Evolutionary conservation across 2,329 filamentous ascomycete genomes (phyloP).

Genomic region (Clarireedia homoeocarpa): DNA sequence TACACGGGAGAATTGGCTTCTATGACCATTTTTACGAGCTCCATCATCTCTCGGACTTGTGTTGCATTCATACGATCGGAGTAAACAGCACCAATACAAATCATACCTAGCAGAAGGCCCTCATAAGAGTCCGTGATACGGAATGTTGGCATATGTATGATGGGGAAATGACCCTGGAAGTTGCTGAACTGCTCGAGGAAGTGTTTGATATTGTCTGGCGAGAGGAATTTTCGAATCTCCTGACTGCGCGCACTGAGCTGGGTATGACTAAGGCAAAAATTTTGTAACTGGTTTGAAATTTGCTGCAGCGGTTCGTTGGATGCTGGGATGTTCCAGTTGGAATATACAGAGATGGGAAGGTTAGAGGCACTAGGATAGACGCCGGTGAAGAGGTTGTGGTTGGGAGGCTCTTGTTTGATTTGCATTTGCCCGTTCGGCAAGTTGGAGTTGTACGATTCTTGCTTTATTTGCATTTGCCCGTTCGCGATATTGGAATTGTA

Average conservation of each 20-base stretch:
- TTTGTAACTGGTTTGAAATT: conserved; percentile 47
- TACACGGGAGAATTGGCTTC: conserved; percentile 47
- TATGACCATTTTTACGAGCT: conserved; percentile 51
- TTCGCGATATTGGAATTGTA: conserved; percentile 52
- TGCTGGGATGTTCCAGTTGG: conserved; percentile 36
- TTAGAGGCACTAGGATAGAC: conserved; percentile 18
- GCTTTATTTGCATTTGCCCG: conserved; percentile 62
- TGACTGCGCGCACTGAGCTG: conserved; percentile 46
- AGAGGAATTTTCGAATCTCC: conserved; percentile 48
- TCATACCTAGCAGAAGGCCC: conserved; percentile 60
- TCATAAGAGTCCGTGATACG: conserved; percentile 57
- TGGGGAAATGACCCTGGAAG: conserved; percentile 66
- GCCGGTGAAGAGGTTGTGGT: conserved; percentile 46
- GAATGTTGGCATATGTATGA: conserved; percentile 66
- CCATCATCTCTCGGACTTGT: conserved; percentile 61
- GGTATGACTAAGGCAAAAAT: conserved; percentile 50
- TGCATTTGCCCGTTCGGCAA: conserved; percentile 60
- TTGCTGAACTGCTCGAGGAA: conserved; percentile 65
- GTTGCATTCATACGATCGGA: conserved; percentile 52
- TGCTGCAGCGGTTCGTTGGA: conserved; percentile 41
- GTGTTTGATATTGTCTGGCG: conserved; percentile 59
- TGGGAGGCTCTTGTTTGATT: conserved; percentile 52
- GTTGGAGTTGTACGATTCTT: conserved; percentile 44
- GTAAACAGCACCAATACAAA: conserved; percentile 68
- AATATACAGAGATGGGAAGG: conserved; percentile 26